Conservation (phyloP, 2,329 filamentous ascomycete species). For the Colletotrichum tropicicola region DNA sequence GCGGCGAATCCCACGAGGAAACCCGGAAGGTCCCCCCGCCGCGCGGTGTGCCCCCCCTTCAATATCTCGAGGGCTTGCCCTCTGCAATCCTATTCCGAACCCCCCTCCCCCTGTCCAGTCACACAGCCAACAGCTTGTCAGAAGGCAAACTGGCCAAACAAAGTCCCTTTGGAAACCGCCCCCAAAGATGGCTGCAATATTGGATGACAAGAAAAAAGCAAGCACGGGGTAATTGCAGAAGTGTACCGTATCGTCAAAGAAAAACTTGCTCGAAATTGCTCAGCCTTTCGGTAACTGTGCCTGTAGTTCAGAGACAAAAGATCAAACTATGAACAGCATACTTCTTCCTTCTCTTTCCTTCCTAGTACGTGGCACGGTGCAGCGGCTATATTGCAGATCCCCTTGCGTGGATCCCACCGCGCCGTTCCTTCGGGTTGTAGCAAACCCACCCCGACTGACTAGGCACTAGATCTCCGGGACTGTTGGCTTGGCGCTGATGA, state of each 20-base stretch:
- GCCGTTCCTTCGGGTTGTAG: not conserved
- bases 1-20: slow-evolving; percentile 9
- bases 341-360: not conserved
- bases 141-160: not conserved
- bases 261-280: slow-evolving; percentile 11
- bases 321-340: not conserved
- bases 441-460: not conserved
- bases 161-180: not conserved
- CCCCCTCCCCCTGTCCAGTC: not conserved
- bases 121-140: not conserved
- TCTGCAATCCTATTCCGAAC: not conserved
- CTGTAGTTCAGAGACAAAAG: too few species aligned
- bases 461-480: not conserved
- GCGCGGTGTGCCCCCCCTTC: not conserved
- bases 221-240: not conserved
- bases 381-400: slow-evolving; percentile 4
- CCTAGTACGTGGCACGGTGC: not conserved
- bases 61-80: not conserved
- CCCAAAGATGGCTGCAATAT: not conserved
- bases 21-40: slow-evolving; percentile 19
- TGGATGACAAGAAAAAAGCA: not conserved
- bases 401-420: not conserved
- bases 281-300: not conserved
- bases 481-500: not conserved
- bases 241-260: not conserved